A percentile compares a stretch with the other conserved stretches of the same genome.
phyloP scores from a whole-genome alignment of 2,329 filamentous ascomycete genomes.

The Colletotrichum melonis region DNA sequence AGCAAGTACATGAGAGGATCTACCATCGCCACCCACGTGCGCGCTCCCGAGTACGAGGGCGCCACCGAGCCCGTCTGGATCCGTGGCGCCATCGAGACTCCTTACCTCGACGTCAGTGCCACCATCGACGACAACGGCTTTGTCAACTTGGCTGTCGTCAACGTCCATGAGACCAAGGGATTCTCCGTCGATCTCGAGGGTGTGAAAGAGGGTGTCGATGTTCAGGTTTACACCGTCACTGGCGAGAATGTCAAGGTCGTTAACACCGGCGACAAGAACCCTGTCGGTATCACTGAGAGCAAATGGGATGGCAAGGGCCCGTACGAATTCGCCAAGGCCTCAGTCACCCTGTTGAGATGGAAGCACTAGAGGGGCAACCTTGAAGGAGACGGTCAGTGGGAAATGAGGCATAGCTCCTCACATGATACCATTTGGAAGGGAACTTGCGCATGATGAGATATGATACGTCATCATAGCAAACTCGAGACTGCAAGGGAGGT shows the following conservation, averaged over 20 bases:
- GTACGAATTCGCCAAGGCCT: constrained; percentile 77
- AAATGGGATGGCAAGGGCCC: constrained; percentile 72
- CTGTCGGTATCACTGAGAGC: constrained; percentile 58
- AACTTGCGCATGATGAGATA: constrained; percentile 16
- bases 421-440: not conserved
- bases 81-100: constrained; percentile 72
- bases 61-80: constrained; percentile 75
- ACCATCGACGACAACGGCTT: constrained; percentile 67
- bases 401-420: not conserved
- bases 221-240: constrained; percentile 72
- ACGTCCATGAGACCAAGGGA: constrained; percentile 71
- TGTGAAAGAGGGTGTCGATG: constrained; percentile 54
- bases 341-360: constrained; percentile 73
- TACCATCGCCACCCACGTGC: constrained; percentile 74
- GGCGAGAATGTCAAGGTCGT: constrained; percentile 66
- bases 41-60: constrained; percentile 72
- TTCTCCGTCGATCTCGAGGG: constrained; percentile 72
- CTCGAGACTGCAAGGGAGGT: not conserved
- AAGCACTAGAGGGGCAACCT: constrained; percentile 50
- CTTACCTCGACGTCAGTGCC: constrained; percentile 77
- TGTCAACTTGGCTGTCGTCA: constrained; percentile 78
- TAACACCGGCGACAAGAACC: constrained; percentile 72
- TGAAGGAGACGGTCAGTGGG: not conserved
- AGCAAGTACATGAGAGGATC: constrained; percentile 75
- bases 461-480: not conserved